Evolutionary conservation across 1,139 yeast species (phyloP), one percentile per base, ranked within the genome.

Genomic region (Zygoascus meyerae): DNA sequence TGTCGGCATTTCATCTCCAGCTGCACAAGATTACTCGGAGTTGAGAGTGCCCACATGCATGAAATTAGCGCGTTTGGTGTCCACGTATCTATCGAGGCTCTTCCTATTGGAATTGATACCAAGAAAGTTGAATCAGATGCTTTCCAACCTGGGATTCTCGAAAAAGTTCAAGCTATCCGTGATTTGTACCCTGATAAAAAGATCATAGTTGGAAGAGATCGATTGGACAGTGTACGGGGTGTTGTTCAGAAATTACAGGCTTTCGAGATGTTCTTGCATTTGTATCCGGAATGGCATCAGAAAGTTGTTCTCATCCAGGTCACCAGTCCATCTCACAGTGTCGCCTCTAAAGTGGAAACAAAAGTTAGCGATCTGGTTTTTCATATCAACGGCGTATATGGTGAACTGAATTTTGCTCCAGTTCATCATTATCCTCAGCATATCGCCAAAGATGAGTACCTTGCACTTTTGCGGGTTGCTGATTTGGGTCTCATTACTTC

Each of bases 241-340:
- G 97, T 92, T 2, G 95, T 96, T 1, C 97, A 92, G 62, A 92
- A 92, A 64, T 73, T 92, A 41, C 95, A 90, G 62, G 97, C 97
- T 0, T 85, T 87, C 67, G 97, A 90, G 63, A 78, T 81, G 69
- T 86, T 92, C 57, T 71, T 92, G 55, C 86, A 83, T 50, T 80
- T 86, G 83, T 89, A 80, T 59, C 98, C 98, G 1, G 90, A 87
- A 58, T 87, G 95, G 95, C 74, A 85, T 52, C 89, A 83, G 38
- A 79, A 83, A 51, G 96, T 89, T 31, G 95, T 89, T 4, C 71
- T 92, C 57, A 84, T 94, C 55, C 98, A 92, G 66, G 96, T 94
- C 21, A 85, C 95, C 3, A 81, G 89, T 42, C 95, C 95, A 18
- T 83, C 83, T 1, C 78, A 69, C 58, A 70, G 75, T 37, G 77